Base-by-base conservation (phyloP, 768 basidiomycete species). In the Agrocybe praecox region DNA sequence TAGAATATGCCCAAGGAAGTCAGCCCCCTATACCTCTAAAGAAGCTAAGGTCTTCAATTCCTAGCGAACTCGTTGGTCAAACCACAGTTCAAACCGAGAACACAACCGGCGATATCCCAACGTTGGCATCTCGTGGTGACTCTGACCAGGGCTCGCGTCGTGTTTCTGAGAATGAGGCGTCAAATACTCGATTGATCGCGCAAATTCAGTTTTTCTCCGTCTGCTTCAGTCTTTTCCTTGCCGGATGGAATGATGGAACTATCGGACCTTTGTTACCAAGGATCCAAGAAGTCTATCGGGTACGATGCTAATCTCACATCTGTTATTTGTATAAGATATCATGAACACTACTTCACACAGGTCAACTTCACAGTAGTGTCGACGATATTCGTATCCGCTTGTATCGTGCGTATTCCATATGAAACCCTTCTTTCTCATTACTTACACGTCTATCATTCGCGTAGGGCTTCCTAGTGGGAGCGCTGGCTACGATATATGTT, bases 171-270 rank as follows among this genome's bases (percentile, higher is more conserved):
- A 14, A 40, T 40, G n/a, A 6, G 3, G 36, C 6, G 14, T 40
- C 36, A 14, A 40, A n/a, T 14, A 14, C 6, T 40, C 36, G 36
- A n/a, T 15, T n/a, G 12, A 40, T 12, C 14, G 36, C 36, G n/a
- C 66, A 64, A 7, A 67, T 85, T 24, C 87, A 89, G 57, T 81
- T 87, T 55, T 63, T 70, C 15, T 69, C 83, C 5, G 67, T 85
- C 36, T 88, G 85, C 62, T 83, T 76, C 71, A 71, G 74, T n/a
- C 51, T 87, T 34, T 86, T 87, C 55, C 67, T 89, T 6, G 77
- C 78, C 18, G 91, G 91, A 11, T 93, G 90, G 89, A 89, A 87
- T 64, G 91, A 91, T 66, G 87, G 85, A 6, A 80, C 85, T 0
- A 81, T 82, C 10, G 91, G 92, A 1, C 90, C 92, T 1, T 72